Base-by-base conservation (phyloP, 2,329 filamentous ascomycete genomes). In the Phaeophleospora eucalypticola region DNA sequence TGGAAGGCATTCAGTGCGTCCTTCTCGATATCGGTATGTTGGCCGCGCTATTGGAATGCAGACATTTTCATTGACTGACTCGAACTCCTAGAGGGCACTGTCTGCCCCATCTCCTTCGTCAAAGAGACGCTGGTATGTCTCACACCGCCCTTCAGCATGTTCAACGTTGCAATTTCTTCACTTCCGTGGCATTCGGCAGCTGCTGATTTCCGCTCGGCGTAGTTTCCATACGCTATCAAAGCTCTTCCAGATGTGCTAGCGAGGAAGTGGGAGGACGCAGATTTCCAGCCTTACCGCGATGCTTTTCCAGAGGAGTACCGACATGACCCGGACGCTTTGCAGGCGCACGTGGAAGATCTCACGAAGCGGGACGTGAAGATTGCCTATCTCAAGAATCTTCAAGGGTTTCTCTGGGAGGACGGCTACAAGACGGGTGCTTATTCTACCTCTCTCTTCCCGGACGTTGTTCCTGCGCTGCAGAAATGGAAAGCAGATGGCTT, bases 61-160 rank as follows among this genome's bases (percentile, higher is more conserved):
- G 27, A 38, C 27, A 32, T 33, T 27, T 6, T 12, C 12, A 37
- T 32, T 33, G 3, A 48, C 50, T 53, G 40, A 49, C 35, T 46
- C 17, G 27, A 32, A 43, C 45, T 52, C 46, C 57, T 20, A 90
- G 86, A 90, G 77, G 86, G 87, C 53, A 90, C 87, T 41, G 82
- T 90, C 54, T 89, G 86, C 67, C 84, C 85, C 58, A 89, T 90
- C 65, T 87, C 84, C 58, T 90, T 90, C 69, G 87, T 90, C 69
- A 87, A 87, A 71, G 84, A 89, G 66, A 81, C 87, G 56, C 73
- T 90, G 72, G 87, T 90, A 81, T 79, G 85, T 63, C 45, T 55
- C 41, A 35, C 46, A 49, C 52, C 46, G 41, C 50, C 41, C 32
- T 49, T 41, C 41, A 38, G 42, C 36, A 39, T 18, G 10, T 41